These are phyloP conservation scores for Plasmopara halstedii DNA, from an alignment of 352 stramenopile genomes.

Conservation along the genomic window DNA sequence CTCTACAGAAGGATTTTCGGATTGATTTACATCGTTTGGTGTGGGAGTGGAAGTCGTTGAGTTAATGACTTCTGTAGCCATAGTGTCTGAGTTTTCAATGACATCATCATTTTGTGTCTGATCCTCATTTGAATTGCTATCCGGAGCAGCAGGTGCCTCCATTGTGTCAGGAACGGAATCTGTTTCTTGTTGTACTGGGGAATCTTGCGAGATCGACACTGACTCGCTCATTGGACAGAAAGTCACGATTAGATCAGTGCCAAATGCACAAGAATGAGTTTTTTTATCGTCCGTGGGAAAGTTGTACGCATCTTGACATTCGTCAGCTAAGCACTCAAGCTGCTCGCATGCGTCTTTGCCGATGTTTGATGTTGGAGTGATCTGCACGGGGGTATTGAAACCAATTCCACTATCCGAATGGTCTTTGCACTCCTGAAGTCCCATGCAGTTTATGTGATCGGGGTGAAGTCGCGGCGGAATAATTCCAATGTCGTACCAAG, in stretches of 20 bases:
- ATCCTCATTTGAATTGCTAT: slow-evolving; percentile 12
- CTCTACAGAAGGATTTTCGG: slow-evolving; percentile 7
- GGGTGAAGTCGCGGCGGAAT: slow-evolving; percentile 49
- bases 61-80: slow-evolving; percentile 6
- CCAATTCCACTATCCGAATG: slow-evolving; percentile 43
- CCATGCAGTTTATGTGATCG: slow-evolving; percentile 51
- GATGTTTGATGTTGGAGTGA: slow-evolving; percentile 47
- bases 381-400: slow-evolving; percentile 61
- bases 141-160: slow-evolving; percentile 9
- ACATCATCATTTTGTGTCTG: slow-evolving; percentile 14
- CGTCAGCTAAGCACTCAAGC: slow-evolving; percentile 45
- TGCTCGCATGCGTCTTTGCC: slow-evolving; percentile 52
- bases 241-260: slow-evolving; percentile 58
- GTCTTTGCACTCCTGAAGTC: slow-evolving; percentile 56
- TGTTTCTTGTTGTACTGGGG: neutral
- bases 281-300: slow-evolving; percentile 67
- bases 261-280: slow-evolving; percentile 53
- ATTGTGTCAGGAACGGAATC: neutral
- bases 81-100: slow-evolving; percentile 10
- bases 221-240: slow-evolving; percentile 46
- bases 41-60: slow-evolving; percentile 6
- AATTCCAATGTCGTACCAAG: slow-evolving; percentile 70
- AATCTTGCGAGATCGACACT: slow-evolving; percentile 7
- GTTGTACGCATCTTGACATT: slow-evolving; percentile 59
- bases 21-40: slow-evolving; percentile 6